Evolutionary conservation across 2,329 filamentous ascomycete species (phyloP), one percentile per base, ranked within the genome.

Genomic region (Microdochium trichocladiopsis): DNA sequence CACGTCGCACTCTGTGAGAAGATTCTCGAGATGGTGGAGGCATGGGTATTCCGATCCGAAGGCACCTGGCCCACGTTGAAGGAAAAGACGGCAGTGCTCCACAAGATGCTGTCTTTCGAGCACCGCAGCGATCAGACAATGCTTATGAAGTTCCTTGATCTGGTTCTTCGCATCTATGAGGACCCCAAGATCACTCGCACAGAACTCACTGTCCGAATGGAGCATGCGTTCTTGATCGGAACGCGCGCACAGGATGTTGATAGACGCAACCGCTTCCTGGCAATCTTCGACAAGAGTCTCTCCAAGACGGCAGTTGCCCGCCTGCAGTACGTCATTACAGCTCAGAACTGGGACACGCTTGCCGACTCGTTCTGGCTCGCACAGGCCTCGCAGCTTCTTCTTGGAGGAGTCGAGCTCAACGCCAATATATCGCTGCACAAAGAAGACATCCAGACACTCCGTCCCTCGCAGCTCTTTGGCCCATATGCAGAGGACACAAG

Each of bases 71-170:
- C 94, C 1, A 99, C 94, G 0, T 78, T 99, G 1, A 99, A 99
- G 69, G 95, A 99, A 71, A 99, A 99, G 75, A 97, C 93, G 0
- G 95, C 95, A 1, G 94, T 99, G 1, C 74, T 99, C n/a, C 92
- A 95, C 62, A 99, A 99, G 72, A 99, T 99, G 94, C 75, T 97
- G 16, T 86, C 92, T 0, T 99, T 99, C 60, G 94, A 99, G 69
- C 84, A 89, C 53, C 82, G 94, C 37, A 73, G 80, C 25, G 93
- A 97, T 64, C 82, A 86, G 28, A 90, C 87, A 0, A 86, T 99
- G 72, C 77, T 99, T 53, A 91, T 87, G 59, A 93, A 93, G 65
- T 99, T 97, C 73, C 77, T 99, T 53, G 89, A 97, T 58, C 82
- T 99, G 24, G 94, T 99, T 24, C 95, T 99, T 60, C 86, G 92